These are phyloP conservation scores for Coemansia furcata DNA, from an alignment of 192 early-diverging fungal species.

Conservation along the genomic window DNA sequence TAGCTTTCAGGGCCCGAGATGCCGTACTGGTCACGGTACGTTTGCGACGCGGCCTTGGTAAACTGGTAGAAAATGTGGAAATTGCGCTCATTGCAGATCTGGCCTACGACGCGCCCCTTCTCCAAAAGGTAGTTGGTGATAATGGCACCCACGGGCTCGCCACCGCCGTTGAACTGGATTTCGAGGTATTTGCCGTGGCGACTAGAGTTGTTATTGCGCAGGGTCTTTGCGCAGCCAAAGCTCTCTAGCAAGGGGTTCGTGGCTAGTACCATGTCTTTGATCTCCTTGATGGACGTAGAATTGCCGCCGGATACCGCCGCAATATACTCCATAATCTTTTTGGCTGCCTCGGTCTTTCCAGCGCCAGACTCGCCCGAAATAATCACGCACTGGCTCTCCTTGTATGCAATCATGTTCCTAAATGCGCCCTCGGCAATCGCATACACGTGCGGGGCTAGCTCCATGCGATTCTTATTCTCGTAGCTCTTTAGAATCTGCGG, in stretches of 20 bases:
- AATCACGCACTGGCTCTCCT: constrained; percentile 99
- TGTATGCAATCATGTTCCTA: constrained; percentile 96
- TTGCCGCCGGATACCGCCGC: constrained; percentile 87
- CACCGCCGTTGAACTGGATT: constrained; percentile 91
- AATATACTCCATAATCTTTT: constrained; percentile 97
- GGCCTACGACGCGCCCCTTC: constrained; percentile 94
- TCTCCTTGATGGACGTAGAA: constrained; percentile 76
- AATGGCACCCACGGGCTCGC: constrained; percentile 93
- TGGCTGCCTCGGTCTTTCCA: constrained; percentile 90
- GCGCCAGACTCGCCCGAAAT: constrained; percentile 96
- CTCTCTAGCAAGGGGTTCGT: constrained; percentile 97
- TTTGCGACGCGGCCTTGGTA: constrained; percentile 71
- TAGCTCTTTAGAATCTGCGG: constrained; percentile 84
- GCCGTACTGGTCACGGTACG: constrained; percentile 66
- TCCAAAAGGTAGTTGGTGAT: constrained; percentile 98
- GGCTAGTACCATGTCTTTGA: constrained; percentile 98
- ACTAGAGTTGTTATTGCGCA: constrained; percentile 98
- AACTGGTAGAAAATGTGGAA: constrained; percentile 98
- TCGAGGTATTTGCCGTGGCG: constrained; percentile 99
- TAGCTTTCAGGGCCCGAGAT: constrained; percentile 78
- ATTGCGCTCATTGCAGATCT: constrained; percentile 91
- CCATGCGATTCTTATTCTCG: constrained; percentile 79
- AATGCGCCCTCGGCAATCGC: constrained; percentile 90
- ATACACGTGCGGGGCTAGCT: constrained; percentile 96
- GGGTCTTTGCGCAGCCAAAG: constrained; percentile 98